Conservation (phyloP, 257 asterid genomes). For the Nicotiana paniculata region DNA sequence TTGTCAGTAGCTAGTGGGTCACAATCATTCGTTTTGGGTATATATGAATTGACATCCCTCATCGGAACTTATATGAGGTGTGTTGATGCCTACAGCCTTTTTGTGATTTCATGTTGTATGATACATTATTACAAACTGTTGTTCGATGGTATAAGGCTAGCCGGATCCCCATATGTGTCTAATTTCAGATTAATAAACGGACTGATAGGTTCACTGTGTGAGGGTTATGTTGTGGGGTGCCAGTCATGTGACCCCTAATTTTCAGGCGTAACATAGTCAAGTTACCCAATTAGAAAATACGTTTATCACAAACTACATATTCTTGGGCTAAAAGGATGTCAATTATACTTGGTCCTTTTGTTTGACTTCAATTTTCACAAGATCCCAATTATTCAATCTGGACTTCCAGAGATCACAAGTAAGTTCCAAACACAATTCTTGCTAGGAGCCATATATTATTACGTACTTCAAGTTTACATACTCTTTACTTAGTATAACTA, state of each 20-base stretch:
- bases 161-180: slow-evolving; percentile 1
- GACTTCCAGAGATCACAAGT: not conserved
- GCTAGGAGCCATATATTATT: slow-evolving; percentile 4
- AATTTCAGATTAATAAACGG: not conserved
- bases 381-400: not conserved
- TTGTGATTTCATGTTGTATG: too few relatives aligned
- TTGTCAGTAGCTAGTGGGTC: too few relatives aligned
- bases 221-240: not conserved
- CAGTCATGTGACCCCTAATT: not conserved
- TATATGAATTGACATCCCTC: too few relatives aligned
- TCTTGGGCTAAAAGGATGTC: not conserved
- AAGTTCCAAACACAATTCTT: not conserved
- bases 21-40: too few relatives aligned
- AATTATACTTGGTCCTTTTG: not conserved
- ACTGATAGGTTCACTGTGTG: not conserved
- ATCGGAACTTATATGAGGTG: too few relatives aligned
- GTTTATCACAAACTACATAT: not conserved
- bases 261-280: not conserved
- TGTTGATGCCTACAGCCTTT: too few relatives aligned
- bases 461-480: not conserved
- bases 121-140: too few relatives aligned
- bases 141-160: not conserved
- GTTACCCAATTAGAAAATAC: not conserved
- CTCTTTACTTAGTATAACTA: not conserved
- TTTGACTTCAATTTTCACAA: not conserved